These are phyloP conservation scores for Diaporthe batatas DNA, from an alignment of 2,329 filamentous ascomycete species.

Conservation along the genomic window DNA sequence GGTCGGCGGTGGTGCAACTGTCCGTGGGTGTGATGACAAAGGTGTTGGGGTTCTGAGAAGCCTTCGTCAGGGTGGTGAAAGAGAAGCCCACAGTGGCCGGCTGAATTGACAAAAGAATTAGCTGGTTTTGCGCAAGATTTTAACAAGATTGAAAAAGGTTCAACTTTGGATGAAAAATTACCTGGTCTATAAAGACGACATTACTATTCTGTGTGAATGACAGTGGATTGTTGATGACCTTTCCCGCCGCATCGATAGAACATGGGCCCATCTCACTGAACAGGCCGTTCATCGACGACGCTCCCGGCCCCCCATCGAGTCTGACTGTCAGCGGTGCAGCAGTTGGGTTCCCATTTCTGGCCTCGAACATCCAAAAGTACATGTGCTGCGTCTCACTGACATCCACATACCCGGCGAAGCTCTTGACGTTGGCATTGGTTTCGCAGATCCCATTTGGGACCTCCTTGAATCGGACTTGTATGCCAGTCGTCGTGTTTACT, in stretches of 20 bases:
- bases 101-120: too few species aligned
- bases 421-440: conserved; percentile 12
- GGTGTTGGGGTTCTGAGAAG: conserved; percentile 44
- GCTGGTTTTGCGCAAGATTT: too few species aligned
- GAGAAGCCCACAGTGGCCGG: conserved; percentile 72
- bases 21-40: conserved; percentile 23
- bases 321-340: conserved; percentile 27
- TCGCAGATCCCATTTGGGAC: conserved; percentile 15
- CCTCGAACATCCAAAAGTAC: conserved; percentile 30
- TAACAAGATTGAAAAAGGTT: too few species aligned
- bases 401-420: conserved; percentile 21
- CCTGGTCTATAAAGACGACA: conserved; percentile 61
- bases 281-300: conserved; percentile 33
- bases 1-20: conserved; percentile 58
- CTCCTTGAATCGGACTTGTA: conserved; percentile 21
- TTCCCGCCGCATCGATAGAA: conserved; percentile 69
- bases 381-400: conserved; percentile 25
- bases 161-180: too few species aligned
- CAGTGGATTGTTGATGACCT: conserved; percentile 63
- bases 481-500: background rate
- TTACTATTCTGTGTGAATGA: conserved; percentile 67
- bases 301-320: conserved; percentile 35
- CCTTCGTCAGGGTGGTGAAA: conserved; percentile 48
- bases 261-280: conserved; percentile 51
- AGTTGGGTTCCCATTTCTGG: conserved; percentile 13